Evolutionary conservation across 2,329 filamentous ascomycete species (phyloP), one percentile per base, ranked within the genome.

Genomic region (Diaporthe sp.): DNA sequence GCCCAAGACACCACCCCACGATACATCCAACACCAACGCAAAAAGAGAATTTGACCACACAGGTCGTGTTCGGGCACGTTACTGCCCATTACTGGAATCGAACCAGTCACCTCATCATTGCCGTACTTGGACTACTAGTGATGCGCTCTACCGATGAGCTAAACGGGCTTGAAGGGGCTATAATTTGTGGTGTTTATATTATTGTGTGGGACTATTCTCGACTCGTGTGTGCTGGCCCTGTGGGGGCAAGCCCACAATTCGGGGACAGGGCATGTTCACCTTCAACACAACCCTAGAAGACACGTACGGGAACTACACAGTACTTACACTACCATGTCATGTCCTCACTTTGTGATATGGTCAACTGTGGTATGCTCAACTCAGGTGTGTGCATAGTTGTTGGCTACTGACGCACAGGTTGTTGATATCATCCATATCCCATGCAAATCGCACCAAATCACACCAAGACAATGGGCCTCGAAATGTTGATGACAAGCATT

Each of bases 141-240:
- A 67, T 67, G 61, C 61, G 61, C 61, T 67, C 61, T 67, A 67
- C 61, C 61, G 42, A 67, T 67, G 61, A 68, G 65, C 65, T 68
- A 68, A 68, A 68, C 65, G 65, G 65, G 65, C 65, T 39, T 53
- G 46, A 39, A 15, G 8, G 22, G 13, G 7, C 7, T 5, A 1
- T 4, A 10, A 1, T 39, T 25, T 68, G 13, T 53, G 65, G 65
- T 42, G 22, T 68, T 68, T 68, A 53, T 53, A 28, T 17, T 10
- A 6, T 28, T 28, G 65, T 53, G 65, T 53, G 65, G 65, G 31
- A 53, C 62, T n/a, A 9, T 28, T 39, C 46, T 37, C 46, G 62
- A 53, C 31, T 53, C 65, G 65, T 39, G 65, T 53, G 65, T 68
- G 62, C 12, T 53, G 46, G 31, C 46, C 42, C 31, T 10, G 65